A percentile compares a stretch with the other conserved stretches of the same genome.
phyloP scores from a whole-genome alignment of 176 grass and related monocot species.

The Tillandsia leiboldiana region DNA sequence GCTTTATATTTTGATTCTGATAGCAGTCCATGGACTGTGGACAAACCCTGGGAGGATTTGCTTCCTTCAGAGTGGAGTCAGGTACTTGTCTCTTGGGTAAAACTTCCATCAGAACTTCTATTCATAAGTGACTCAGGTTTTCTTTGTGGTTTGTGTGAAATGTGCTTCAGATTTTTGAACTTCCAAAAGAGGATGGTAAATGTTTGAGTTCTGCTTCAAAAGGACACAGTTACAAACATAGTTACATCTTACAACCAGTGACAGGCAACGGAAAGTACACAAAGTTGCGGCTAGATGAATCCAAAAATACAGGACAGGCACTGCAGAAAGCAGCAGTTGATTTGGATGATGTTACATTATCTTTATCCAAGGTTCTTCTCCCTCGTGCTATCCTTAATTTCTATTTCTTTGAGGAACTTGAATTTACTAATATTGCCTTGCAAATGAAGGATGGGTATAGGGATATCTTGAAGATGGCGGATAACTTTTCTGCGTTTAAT shows the following conservation, averaged over 20 bases:
- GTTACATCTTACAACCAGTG: constrained; percentile 74
- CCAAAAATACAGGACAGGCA: constrained; percentile 70
- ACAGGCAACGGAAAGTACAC: constrained; percentile 91
- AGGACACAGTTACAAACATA: constrained; percentile 54
- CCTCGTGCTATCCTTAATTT: constrained; percentile 7
- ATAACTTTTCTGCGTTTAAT: constrained; percentile 97
- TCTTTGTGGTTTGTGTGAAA: constrained; percentile 1
- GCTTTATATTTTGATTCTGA: constrained; percentile 98
- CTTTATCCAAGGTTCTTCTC: constrained; percentile 65
- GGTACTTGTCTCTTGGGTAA: constrained; percentile 32
- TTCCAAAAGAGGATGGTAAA: constrained; percentile 30
- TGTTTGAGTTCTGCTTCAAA: constrained; percentile 25
- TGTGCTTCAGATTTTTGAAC: constrained; percentile 73
- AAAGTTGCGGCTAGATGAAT: constrained; percentile 60
- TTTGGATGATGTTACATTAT: constrained; percentile 91
- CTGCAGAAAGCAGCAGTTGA: constrained; percentile 86
- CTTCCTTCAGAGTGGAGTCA: constrained; percentile 88
- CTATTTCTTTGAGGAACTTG: constrained; percentile 8
- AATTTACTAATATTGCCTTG: constrained; percentile 17
- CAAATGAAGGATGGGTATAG: constrained; percentile 68
- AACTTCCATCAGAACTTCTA: background rate
- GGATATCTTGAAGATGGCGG: constrained; percentile 91
- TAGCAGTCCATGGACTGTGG: constrained; percentile 60
- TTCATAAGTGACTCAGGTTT: background rate
- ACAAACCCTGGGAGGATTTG: constrained; percentile 88